Evolutionary conservation across 169 alveolate genomes (phyloP).

Genomic region (Plasmodium chabaudi): DNA sequence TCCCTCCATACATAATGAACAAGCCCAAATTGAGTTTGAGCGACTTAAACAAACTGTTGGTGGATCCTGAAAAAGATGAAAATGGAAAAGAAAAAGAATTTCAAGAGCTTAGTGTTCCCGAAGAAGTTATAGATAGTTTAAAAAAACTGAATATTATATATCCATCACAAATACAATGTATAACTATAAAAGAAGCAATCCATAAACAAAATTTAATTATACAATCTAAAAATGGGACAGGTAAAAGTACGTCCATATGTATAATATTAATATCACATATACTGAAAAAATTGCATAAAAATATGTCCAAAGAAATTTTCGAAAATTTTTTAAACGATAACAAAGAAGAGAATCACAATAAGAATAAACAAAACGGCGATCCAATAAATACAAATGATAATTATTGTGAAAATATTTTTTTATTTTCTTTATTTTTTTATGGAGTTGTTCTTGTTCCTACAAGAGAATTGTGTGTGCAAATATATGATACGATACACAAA

Average conservation of each 20-base stretch:
- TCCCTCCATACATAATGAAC: too few relatives aligned
- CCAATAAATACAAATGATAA: neutral
- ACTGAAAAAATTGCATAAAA: slow-evolving; percentile 8
- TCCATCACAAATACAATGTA: slow-evolving; percentile 35
- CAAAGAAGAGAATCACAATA: neutral
- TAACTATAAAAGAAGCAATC: slow-evolving; percentile 18
- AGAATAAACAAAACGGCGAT: too few relatives aligned
- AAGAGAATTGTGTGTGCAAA: slow-evolving; percentile 57
- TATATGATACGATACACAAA: slow-evolving; percentile 21
- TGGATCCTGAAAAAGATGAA: neutral
- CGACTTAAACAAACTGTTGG: slow-evolving; percentile 12
- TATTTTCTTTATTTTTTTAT: slow-evolving; percentile 12
- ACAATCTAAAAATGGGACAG: slow-evolving; percentile 70
- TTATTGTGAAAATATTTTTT: neutral
- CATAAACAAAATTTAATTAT: slow-evolving; percentile 22
- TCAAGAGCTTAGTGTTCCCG: slow-evolving; percentile 15
- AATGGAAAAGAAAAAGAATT: neutral
- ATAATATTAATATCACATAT: slow-evolving; percentile 16
- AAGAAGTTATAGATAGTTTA: slow-evolving; percentile 6
- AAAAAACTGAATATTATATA: neutral
- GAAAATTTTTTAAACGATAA: neutral
- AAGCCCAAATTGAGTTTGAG: neutral
- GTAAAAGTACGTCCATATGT: slow-evolving; percentile 56
- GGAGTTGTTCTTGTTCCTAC: slow-evolving; percentile 40
- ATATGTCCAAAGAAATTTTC: neutral